Base-by-base conservation (phyloP, 2,329 filamentous ascomycete genomes). In the Monosporascus ibericus region DNA sequence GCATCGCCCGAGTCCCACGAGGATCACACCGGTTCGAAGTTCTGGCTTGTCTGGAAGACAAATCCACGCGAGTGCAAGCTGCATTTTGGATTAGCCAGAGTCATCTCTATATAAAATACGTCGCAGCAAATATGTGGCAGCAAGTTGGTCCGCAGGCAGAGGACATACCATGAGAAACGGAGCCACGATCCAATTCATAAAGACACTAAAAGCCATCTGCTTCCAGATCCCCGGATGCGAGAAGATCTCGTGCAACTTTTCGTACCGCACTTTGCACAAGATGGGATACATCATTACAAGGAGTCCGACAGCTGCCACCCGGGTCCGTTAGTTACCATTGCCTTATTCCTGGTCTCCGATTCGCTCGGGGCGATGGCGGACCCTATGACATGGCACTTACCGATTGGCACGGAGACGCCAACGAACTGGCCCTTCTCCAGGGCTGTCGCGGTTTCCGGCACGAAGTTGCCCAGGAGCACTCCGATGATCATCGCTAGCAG, bases 281-380 rank as follows among this genome's bases (percentile, higher is more conserved):
- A 95, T 95, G 0, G 90, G 91, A 64, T 94, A 95, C 89, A 95
- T 95, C 90, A 95, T 95, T 42, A 95, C 84, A 1, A 95, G 76
- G 1, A 95, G 72, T 0, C 90, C 90, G 47, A 95, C 73, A 0
- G 90, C 89, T 88, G 55, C 7, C 24, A 37, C 15, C 24, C 24
- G 11, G 22, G 6, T 27, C 14, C 5, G 24, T 17, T 15, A 11
- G 42, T 15, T 27, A 30, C 42, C 17, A 18, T 40, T 5, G 14
- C 20, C 15, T 24, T 20, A 17, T 27, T 14, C 20, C 17, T 24
- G 42, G 8, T 20, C 22, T 24, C 38, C 18, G 17, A 11, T 20
- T 40, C 3, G 17, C 17, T 11, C 18, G 18, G 38, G 18, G 9
- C 17, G 17, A 40, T 40, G 18, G 38, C 18, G 38, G 38, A 30